Percentiles rank a stretch among this genome's conserved stretches.
phyloP scores from a whole-genome alignment of 768 basidiomycete genomes.

The Leucocoprinus birnbaumii region DNA sequence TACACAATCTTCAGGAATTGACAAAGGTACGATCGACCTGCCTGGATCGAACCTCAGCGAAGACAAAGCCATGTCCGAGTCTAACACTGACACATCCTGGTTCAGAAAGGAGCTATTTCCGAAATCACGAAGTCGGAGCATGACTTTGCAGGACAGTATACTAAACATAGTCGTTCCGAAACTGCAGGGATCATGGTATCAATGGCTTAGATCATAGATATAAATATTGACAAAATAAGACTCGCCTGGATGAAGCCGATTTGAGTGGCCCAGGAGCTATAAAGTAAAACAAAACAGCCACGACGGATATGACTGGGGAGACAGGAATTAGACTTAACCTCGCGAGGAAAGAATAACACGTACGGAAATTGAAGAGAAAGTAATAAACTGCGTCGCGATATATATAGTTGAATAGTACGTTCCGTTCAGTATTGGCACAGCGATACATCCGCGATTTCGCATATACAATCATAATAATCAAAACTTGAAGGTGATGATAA shows the following conservation, averaged over 20 bases:
- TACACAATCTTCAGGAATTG: background rate
- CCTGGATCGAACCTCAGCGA: background rate
- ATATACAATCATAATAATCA: slow-evolving; percentile 2
- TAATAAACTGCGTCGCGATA: background rate
- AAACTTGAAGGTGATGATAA: background rate
- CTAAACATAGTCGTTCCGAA: background rate
- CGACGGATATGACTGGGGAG: background rate
- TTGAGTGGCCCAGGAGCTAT: background rate
- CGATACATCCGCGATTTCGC: background rate
- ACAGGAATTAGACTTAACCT: background rate
- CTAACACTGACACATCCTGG: background rate
- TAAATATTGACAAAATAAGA: background rate
- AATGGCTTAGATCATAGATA: background rate
- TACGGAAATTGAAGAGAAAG: slow-evolving; percentile 2
- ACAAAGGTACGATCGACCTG: background rate
- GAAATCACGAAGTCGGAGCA: slow-evolving; percentile 4
- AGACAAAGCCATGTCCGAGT: background rate
- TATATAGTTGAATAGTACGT: background rate
- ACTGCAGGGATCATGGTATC: background rate
- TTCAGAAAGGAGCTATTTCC: slow-evolving; percentile 2
- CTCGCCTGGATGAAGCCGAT: background rate
- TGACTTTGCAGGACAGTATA: slow-evolving; percentile 5
- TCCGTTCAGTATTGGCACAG: background rate
- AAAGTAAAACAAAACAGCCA: background rate
- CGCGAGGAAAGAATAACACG: background rate